phyloP scores from a whole-genome alignment of 495 filamentous ascomycete species.

The Trichoderma gamsii region DNA sequence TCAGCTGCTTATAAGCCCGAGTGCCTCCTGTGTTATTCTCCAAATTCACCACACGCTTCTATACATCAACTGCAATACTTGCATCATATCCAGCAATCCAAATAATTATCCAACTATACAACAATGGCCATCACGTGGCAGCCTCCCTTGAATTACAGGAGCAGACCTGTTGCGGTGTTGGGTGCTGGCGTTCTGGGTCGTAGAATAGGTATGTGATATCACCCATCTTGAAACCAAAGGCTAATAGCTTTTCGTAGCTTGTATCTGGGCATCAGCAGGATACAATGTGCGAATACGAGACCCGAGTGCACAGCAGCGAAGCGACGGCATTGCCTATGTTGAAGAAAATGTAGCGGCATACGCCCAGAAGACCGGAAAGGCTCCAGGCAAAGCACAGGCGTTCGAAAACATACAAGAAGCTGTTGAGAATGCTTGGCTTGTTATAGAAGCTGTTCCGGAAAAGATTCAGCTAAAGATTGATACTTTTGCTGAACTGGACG shows the following conservation, averaged over 20 bases:
- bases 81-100: neutral
- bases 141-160: conserved; percentile 31
- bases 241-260: neutral
- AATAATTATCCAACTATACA: neutral
- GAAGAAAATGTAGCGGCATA: conserved; percentile 21
- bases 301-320: conserved; percentile 32
- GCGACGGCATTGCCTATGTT: conserved; percentile 33
- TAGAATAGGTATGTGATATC: conserved; percentile 30
- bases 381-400: neutral
- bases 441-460: conserved; percentile 56
- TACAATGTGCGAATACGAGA: conserved; percentile 39
- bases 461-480: conserved; percentile 45
- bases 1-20: no score
- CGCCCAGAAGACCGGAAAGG: neutral
- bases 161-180: conserved; percentile 37
- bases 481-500: conserved; percentile 44
- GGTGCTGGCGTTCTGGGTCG: conserved; percentile 45
- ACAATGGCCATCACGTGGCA: conserved; percentile 23
- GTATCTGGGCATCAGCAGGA: conserved; percentile 28
- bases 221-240: neutral
- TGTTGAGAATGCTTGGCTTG: conserved; percentile 31
- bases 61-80: no score
- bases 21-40: no score
- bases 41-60: no score
- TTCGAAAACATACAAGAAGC: conserved; percentile 19